Evolutionary conservation across 2,329 filamentous ascomycete species (phyloP).

Genomic region (Aspergillus neoniger): DNA sequence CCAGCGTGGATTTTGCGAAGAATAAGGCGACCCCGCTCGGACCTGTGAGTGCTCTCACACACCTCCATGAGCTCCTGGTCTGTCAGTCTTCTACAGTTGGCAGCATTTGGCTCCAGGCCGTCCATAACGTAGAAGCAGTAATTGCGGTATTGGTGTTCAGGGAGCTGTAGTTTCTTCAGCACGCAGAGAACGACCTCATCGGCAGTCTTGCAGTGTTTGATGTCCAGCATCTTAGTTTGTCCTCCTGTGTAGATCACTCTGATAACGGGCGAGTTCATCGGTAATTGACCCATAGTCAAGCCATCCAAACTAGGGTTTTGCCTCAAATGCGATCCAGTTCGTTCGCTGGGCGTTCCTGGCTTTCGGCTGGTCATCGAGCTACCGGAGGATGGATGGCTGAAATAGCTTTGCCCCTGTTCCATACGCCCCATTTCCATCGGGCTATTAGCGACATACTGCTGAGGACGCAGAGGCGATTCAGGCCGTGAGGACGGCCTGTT

Average conservation of each 20-base stretch:
- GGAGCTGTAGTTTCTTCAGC: constrained; percentile 80
- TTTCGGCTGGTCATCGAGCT: constrained; percentile 56
- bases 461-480: constrained; percentile 66
- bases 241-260: constrained; percentile 90
- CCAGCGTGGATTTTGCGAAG: constrained; percentile 89
- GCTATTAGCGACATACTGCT: constrained; percentile 63
- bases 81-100: constrained; percentile 76
- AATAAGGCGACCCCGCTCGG: constrained; percentile 88
- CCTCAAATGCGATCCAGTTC: constrained; percentile 70
- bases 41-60: constrained; percentile 79
- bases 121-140: constrained; percentile 96
- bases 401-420: constrained; percentile 55
- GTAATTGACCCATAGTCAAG: constrained; percentile 81
- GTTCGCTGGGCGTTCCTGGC: constrained; percentile 65
- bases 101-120: constrained; percentile 78
- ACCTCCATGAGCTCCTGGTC: constrained; percentile 89
- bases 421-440: constrained; percentile 57
- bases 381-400: constrained; percentile 56
- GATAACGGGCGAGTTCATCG: constrained; percentile 83
- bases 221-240: constrained; percentile 89
- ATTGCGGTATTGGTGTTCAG: constrained; percentile 88
- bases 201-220: constrained; percentile 84
- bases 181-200: constrained; percentile 93
- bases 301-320: constrained; percentile 83
- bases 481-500: constrained; percentile 66